A percentile compares a stretch with the other conserved stretches of the same genome.
Conservation (phyloP, 345 rosid genomes). For the Gossypium herbaceum region DNA sequence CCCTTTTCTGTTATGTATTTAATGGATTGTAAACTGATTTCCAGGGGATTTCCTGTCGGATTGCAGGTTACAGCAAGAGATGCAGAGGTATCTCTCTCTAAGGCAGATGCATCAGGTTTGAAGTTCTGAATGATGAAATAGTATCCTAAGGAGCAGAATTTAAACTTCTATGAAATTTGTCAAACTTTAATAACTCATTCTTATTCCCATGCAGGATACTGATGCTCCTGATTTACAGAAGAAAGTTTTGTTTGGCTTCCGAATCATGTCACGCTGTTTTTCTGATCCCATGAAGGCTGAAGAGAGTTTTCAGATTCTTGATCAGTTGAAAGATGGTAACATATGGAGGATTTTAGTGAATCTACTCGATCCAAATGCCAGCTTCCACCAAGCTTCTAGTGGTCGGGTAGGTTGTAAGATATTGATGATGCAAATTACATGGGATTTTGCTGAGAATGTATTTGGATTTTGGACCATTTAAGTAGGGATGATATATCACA, state of each 20-base stretch:
- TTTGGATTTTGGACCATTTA: neutral
- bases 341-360: conserved; percentile 80
- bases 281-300: conserved; percentile 74
- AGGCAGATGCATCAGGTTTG: conserved; percentile 87
- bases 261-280: conserved; percentile 88
- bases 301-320: conserved; percentile 85
- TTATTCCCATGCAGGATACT: conserved; percentile 52
- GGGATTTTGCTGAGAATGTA: conserved; percentile 1
- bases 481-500: neutral
- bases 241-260: conserved; percentile 66
- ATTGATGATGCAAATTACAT: neutral
- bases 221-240: conserved; percentile 84
- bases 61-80: conserved; percentile 96
- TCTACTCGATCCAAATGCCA: conserved; percentile 70
- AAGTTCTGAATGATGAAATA: conserved; percentile 16
- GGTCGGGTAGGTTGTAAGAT: conserved; percentile 57
- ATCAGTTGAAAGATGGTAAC: conserved; percentile 90
- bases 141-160: conserved; percentile 5
- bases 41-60: conserved; percentile 37
- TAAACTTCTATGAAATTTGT: conserved; percentile 21
- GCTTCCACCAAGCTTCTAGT: conserved; percentile 52
- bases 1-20: conserved; percentile 27
- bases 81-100: conserved; percentile 77
- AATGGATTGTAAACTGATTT: conserved; percentile 35
- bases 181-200: conserved; percentile 17